Evolutionary conservation across 331 rosid genomes (phyloP).

Genomic region (Acacia concinna): DNA sequence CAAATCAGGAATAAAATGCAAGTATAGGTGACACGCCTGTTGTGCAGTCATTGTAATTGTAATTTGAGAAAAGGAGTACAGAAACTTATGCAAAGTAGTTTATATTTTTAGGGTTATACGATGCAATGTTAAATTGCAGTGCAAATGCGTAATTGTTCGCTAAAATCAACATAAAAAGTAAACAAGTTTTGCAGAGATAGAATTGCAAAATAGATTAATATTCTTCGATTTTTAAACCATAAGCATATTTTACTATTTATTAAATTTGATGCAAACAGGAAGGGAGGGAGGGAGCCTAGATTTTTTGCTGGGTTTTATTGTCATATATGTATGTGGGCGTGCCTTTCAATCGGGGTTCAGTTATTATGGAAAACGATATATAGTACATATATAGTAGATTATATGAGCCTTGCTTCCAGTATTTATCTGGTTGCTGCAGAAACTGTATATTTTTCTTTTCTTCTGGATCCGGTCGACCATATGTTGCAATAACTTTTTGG

Average conservation of each 20-base stretch:
- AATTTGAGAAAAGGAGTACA: neutral
- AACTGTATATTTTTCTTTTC: neutral
- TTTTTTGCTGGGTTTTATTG: neutral
- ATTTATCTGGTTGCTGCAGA: neutral
- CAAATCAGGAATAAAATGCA: neutral
- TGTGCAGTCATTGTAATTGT: neutral
- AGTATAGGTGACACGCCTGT: neutral
- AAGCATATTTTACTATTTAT: neutral
- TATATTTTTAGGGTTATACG: neutral
- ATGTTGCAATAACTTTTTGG: neutral
- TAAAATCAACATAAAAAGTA: neutral
- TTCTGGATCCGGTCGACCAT: neutral
- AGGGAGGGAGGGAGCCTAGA: neutral
- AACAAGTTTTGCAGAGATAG: neutral
- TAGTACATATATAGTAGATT: neutral
- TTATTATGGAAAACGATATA: neutral
- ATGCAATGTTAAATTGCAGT: neutral
- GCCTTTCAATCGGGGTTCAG: neutral
- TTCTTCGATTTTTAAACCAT: neutral
- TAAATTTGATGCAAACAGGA: neutral
- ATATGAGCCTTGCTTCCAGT: neutral
- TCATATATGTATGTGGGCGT: neutral
- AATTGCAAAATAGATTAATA: neutral
- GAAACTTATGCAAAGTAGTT: neutral
- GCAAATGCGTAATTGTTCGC: neutral